Base-by-base conservation (phyloP, 306 rosid species). In the Medicago arabica region DNA sequence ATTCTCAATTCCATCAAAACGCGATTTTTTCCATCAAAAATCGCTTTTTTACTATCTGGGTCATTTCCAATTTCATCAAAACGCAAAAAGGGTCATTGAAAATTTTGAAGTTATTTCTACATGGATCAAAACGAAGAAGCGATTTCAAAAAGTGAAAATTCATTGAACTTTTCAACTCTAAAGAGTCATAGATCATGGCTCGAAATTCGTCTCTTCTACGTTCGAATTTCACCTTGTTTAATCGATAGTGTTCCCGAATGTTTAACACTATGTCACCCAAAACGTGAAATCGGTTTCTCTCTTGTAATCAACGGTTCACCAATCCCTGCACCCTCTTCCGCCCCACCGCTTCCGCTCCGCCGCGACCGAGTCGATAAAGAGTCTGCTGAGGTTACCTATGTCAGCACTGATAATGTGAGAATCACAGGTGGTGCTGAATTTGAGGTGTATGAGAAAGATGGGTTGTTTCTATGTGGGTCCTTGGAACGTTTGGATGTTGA, bases 341-440 rank as follows among this genome's bases (percentile, higher is more conserved):
- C 86, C 2, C 59, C 89, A 6, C 67, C 89, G 4, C 34, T 93
- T 13, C 84, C 83, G 3, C 91, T 93, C 25, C 93, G 96, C 1
- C 88, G 93, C 0, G 89, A 89, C 77, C 90, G 96, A 17, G 75
- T 93, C 31, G 88, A 90, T 15, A 87, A 76, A 80, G 90, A 87
- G 31, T 78, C 91, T 7, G 88, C 93, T 6, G 98, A 89, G 91
- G 93, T 93, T 1, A 93, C 97, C 1, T 93, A 93, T 25, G 96
- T 93, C n/a, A 88, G 91, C 80, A 93, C 98, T n/a, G 95, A 90
- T 54, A 87, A 79, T 82, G 79, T 93, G 38, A 82, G 91, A 49
- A 80, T 91, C 40, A 84, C 90, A 11, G 95, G 95, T 4, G 82
- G 84, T 4, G 85, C 87, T 0, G 97, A 93, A 10, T 90, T 93